These are phyloP conservation scores for Colletotrichum musae DNA, from an alignment of 2,329 filamentous ascomycete species.

Conservation along the genomic window DNA sequence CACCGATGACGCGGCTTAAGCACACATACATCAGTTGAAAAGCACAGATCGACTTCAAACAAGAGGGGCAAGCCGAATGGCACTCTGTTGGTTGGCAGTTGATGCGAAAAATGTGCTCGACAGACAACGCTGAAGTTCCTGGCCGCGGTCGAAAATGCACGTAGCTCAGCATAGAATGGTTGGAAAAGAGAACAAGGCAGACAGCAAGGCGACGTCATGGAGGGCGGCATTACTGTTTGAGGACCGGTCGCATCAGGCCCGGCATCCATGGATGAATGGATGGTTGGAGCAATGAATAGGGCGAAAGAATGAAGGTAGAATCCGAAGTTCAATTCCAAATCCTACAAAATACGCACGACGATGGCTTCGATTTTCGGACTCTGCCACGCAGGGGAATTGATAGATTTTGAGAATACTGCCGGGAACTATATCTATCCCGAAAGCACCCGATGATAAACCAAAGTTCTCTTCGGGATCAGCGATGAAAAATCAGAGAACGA, in stretches of 20 bases:
- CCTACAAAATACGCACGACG: conserved; percentile 33
- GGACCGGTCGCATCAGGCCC: no score
- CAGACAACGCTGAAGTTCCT: conserved; percentile 14
- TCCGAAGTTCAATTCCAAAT: conserved; percentile 17
- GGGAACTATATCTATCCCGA: conserved; percentile 13
- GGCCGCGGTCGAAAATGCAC: conserved; percentile 1
- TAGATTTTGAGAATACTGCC: conserved; percentile 22
- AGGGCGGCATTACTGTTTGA: no score
- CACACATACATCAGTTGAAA: conserved; percentile 38
- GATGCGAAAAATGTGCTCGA: neutral
- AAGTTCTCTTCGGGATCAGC: conserved; percentile 15
- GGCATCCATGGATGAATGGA: no score
- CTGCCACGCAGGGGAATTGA: conserved; percentile 10
- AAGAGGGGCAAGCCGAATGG: neutral
- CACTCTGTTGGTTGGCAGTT: neutral
- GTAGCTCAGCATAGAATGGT: no score
- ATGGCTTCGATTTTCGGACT: conserved; percentile 38
- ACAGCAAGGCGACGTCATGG: no score
- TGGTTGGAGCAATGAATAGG: no score
- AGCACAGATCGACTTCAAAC: conserved; percentile 8
- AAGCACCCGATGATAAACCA: conserved; percentile 25
- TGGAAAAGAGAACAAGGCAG: no score
- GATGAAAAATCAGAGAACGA: conserved; percentile 6
- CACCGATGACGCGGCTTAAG: conserved; percentile 52
- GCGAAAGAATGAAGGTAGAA: no score